Evolutionary conservation across 2,329 filamentous ascomycete genomes (phyloP).

Genomic region (Chaetomiaceae sp.): DNA sequence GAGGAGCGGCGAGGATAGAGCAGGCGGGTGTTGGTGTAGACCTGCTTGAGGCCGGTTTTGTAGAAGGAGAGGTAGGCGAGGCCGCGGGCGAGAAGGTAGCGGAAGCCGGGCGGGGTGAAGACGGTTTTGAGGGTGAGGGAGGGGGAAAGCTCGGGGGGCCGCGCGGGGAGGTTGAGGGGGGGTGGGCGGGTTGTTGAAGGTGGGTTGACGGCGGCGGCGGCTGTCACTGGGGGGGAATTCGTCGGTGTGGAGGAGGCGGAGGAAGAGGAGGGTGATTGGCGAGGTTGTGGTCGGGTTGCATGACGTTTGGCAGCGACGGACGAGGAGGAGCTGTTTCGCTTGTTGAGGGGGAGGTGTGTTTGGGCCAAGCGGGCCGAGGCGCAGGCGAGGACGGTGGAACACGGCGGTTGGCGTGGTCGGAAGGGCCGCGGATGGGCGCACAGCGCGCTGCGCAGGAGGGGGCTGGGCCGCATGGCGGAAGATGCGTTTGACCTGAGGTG

Average conservation of each 20-base stretch:
- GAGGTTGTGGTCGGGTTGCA: neutral
- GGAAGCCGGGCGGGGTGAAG: constrained; percentile 24
- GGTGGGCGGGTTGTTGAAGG: constrained; percentile 68
- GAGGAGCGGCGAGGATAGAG: constrained; percentile 33
- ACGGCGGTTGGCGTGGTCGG: neutral
- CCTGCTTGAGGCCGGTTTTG: constrained; percentile 72
- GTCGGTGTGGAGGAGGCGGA: too few relatives aligned
- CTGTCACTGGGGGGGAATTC: neutral
- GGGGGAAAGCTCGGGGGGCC: constrained; percentile 37
- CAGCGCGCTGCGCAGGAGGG: constrained; percentile 8
- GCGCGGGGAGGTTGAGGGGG: constrained; percentile 55
- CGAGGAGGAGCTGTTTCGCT: neutral
- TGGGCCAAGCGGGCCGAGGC: too few relatives aligned
- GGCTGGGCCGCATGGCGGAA: constrained; percentile 13
- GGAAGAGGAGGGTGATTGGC: too few relatives aligned
- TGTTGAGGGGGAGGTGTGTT: neutral
- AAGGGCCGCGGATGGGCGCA: constrained; percentile 5
- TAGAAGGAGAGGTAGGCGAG: constrained; percentile 80
- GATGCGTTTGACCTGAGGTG: neutral
- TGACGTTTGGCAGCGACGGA: neutral
- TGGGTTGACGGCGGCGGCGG: constrained; percentile 49
- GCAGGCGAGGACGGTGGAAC: neutral
- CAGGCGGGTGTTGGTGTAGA: constrained; percentile 59
- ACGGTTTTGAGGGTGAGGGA: too few relatives aligned
- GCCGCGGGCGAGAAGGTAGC: constrained; percentile 57